Evolutionary conservation across 768 basidiomycete genomes (phyloP), one percentile per base, ranked within the genome.

Genomic region (Myochromella boudieri): DNA sequence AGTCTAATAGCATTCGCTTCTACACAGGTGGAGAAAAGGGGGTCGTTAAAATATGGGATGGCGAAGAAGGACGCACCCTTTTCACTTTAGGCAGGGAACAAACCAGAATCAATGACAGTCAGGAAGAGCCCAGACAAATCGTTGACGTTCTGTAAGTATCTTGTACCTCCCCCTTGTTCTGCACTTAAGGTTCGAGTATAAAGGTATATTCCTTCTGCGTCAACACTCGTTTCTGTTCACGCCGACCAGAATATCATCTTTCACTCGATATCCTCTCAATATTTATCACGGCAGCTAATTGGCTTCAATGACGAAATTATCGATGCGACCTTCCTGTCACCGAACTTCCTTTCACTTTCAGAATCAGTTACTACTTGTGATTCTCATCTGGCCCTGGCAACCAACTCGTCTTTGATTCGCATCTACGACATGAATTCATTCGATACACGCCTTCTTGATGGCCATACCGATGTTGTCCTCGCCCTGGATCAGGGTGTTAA

Each of bases 271-370:
- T 64, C 74, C n/a, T 80, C 81, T 1, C 76, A 76, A 25, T 69
- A 76, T 7, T 68, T 90, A 20, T 71, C 76, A 2, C 85, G 89
- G 14, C 95, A 97, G 57, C 69, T 98, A 55, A 84, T 98, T 57
- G 97, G 97, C 0, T 99, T 87, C 76, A 98, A 98, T 64, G 97
- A 99, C 66, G 95, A 98, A 66, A 94, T 98, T 55, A 87, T 97
- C 41, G 97, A 98, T 58, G 80, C 85, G 4, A 74, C 79, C 21
- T 91, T 94, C 68, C 76, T 99, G 48, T 80, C 79, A 36, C 62
- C 71, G 17, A 37, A 62, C 15, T 58, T 53, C 6, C 55, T 53
- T 22, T 52, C 59, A 5, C 24, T 54, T 0, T 42, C 62, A 1
- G 57, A 52, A 48, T 52, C 18, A 39, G 9, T 60, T 12, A 45